These are phyloP conservation scores for Colletotrichum sp. DNA, from an alignment of 2,329 filamentous ascomycete species.

Conservation along the genomic window DNA sequence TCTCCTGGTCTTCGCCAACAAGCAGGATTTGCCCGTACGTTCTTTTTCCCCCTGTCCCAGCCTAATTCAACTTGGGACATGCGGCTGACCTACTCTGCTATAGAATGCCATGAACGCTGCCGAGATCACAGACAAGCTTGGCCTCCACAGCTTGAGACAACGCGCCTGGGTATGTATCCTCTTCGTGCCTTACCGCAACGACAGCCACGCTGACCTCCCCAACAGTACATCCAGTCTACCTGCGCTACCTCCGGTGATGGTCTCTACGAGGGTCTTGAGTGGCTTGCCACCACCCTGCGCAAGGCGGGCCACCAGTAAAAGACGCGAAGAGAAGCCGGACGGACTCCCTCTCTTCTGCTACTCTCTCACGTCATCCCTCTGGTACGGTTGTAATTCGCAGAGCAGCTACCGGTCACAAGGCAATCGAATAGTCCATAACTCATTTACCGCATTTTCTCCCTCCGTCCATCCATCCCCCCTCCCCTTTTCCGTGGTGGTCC, in stretches of 20 bases:
- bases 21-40: slow-evolving; percentile 97
- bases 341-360: slow-evolving; percentile 37
- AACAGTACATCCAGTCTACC: slow-evolving; percentile 97
- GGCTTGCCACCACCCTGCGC: slow-evolving; percentile 83
- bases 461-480: slow-evolving; percentile 16
- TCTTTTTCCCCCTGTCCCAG: background rate
- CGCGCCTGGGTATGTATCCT: slow-evolving; percentile 88
- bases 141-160: slow-evolving; percentile 98
- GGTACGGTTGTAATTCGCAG: slow-evolving; percentile 65
- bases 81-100: background rate
- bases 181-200: background rate
- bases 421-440: slow-evolving; percentile 61
- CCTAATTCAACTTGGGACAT: background rate
- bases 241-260: slow-evolving; percentile 98
- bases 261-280: slow-evolving; percentile 99
- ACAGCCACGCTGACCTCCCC: slow-evolving; percentile 17
- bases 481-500: slow-evolving; percentile 18
- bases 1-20: slow-evolving; percentile 98
- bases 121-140: slow-evolving; percentile 99
- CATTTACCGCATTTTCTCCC: slow-evolving; percentile 30
- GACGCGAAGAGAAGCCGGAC: slow-evolving; percentile 33
- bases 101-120: slow-evolving; percentile 99
- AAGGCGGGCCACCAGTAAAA: slow-evolving; percentile 73
- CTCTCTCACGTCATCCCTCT: slow-evolving; percentile 48
- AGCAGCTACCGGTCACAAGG: slow-evolving; percentile 53